Percentiles rank a stretch among this genome's conserved stretches.
phyloP scores from a whole-genome alignment of 345 rosid genomes.

The Eucalyptus curtisii region DNA sequence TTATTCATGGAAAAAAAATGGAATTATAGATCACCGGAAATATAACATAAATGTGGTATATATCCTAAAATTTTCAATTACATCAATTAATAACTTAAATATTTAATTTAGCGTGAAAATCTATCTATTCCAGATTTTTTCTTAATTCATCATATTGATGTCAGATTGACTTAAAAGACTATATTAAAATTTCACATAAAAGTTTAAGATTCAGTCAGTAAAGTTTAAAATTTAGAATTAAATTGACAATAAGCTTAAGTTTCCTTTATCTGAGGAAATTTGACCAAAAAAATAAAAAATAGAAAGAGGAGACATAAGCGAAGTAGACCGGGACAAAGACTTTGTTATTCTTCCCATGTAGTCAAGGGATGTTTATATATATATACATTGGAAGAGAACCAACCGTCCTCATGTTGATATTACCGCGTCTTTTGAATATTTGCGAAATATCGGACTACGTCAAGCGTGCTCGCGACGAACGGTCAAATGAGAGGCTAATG shows the following conservation, averaged over 20 bases:
- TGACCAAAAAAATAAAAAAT: too few species aligned
- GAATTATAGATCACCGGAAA: neutral
- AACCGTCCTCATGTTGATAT: neutral
- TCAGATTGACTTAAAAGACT: accelerated
- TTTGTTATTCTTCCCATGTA: too few species aligned
- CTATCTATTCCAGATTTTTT: accelerated
- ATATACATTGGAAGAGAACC: neutral
- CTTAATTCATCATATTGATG: too few species aligned
- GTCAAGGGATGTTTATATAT: accelerated
- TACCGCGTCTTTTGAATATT: neutral
- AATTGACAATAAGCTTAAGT: neutral
- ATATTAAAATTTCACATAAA: accelerated
- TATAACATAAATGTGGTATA: accelerated
- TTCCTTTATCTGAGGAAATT: too few species aligned
- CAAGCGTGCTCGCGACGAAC: neutral
- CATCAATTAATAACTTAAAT: neutral
- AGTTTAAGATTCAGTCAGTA: accelerated
- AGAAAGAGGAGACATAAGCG: too few species aligned
- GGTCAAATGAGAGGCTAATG: neutral
- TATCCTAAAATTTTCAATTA: accelerated
- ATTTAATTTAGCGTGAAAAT: accelerated
- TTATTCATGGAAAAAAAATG: neutral
- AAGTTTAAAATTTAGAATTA: neutral
- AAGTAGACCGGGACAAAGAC: neutral
- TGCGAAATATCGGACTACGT: neutral